Conservation (phyloP, 2,329 filamentous ascomycete species). For the Fusarium irregulare region DNA sequence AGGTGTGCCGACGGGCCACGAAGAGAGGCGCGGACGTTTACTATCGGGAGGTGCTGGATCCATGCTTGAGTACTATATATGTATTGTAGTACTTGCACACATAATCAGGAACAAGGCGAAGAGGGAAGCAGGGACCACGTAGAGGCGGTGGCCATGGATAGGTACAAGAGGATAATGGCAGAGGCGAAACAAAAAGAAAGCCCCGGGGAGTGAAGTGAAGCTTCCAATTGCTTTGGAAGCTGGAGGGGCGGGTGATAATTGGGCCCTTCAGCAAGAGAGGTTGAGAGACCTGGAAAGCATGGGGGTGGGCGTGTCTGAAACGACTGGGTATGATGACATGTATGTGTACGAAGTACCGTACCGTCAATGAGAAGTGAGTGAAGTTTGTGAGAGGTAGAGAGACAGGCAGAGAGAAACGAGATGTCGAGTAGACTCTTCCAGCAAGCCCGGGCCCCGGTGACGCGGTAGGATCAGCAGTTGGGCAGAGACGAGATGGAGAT, state of each 20-base stretch:
- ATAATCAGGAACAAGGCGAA: constrained; percentile 52
- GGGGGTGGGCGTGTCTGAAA: constrained; percentile 49
- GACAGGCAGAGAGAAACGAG: constrained; percentile 25
- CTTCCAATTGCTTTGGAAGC: constrained; percentile 46
- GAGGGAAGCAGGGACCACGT: constrained; percentile 54
- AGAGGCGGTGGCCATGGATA: constrained; percentile 52
- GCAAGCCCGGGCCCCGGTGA: constrained; percentile 41
- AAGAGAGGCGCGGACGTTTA: constrained; percentile 68
- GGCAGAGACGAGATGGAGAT: constrained; percentile 46
- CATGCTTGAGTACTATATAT: constrained; percentile 63
- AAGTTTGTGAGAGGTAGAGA: constrained; percentile 40
- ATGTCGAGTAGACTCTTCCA: constrained; percentile 38
- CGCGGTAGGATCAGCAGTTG: constrained; percentile 48
- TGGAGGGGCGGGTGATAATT: constrained; percentile 47
- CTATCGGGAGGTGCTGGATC: constrained; percentile 68
- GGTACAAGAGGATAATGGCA: constrained; percentile 41
- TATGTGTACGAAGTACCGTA: constrained; percentile 44
- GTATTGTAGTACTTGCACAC: constrained; percentile 51
- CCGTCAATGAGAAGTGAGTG: constrained; percentile 38
- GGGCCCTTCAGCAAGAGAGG: constrained; percentile 47
- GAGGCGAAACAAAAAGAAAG: constrained; percentile 44
- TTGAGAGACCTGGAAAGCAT: constrained; percentile 46
- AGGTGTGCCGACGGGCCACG: constrained; percentile 62
- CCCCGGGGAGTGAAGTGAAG: constrained; percentile 45
- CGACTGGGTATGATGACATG: constrained; percentile 47